phyloP scores from a whole-genome alignment of 2,329 filamentous ascomycete species.

The Corniculantispora saksenae region DNA sequence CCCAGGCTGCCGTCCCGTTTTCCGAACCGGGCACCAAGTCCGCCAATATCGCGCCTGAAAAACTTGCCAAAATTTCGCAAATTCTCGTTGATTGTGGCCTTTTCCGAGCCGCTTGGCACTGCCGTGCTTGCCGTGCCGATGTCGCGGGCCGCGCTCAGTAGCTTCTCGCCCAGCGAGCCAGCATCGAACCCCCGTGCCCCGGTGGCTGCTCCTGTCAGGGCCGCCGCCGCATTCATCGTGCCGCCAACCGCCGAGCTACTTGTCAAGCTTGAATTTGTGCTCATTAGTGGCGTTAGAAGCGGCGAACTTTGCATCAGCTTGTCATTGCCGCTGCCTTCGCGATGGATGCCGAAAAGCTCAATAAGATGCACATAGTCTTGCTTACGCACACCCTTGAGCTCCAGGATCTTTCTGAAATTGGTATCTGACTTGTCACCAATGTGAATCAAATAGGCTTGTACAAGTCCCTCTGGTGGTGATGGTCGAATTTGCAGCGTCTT shows the following conservation, averaged over 20 bases:
- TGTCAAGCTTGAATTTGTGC: constrained; percentile 39
- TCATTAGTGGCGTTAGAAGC: constrained; percentile 67
- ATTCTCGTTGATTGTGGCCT: constrained; percentile 85
- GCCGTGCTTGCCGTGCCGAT: constrained; percentile 59
- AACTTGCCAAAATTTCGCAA: constrained; percentile 95
- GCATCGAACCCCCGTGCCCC: constrained; percentile 69
- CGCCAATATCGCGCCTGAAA: constrained; percentile 83
- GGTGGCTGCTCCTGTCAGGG: constrained; percentile 37
- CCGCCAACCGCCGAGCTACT: constrained; percentile 36
- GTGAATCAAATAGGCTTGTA: constrained; percentile 97
- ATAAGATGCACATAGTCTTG: constrained; percentile 79
- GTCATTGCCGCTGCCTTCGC: constrained; percentile 72
- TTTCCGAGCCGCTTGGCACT: constrained; percentile 47
- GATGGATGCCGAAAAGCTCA: constrained; percentile 80
- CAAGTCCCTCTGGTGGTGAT: constrained; percentile 86
- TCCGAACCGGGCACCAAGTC: constrained; percentile 72
- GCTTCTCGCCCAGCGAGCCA: constrained; percentile 77
- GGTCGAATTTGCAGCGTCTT: constrained; percentile 95
- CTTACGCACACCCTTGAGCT: constrained; percentile 89
- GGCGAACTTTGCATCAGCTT: constrained; percentile 71
- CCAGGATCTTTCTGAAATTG: constrained; percentile 95
- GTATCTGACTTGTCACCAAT: constrained; percentile 89
- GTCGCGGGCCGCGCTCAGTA: constrained; percentile 85
- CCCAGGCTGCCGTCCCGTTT: constrained; percentile 52
- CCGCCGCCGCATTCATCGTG: constrained; percentile 47